phyloP scores from a whole-genome alignment of 2,329 filamentous ascomycete genomes.

The Aspergillus luchuensis region DNA sequence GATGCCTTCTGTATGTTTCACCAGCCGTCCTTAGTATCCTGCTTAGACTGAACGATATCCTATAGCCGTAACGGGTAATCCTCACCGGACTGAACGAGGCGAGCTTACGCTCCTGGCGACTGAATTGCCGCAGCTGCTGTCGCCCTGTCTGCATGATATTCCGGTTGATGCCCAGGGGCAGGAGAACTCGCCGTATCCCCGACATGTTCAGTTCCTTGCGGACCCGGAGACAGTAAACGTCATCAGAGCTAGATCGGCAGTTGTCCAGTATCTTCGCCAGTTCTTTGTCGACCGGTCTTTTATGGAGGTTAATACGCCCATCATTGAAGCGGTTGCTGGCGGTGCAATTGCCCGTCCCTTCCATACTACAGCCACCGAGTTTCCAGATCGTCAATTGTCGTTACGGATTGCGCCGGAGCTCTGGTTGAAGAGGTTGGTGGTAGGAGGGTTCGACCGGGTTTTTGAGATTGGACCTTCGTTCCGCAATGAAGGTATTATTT shows the following conservation, averaged over 20 bases:
- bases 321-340: constrained; percentile 78
- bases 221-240: constrained; percentile 68
- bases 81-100: constrained; percentile 69
- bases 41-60: constrained; percentile 18
- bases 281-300: constrained; percentile 74
- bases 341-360: constrained; percentile 88
- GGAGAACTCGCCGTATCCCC: constrained; percentile 72
- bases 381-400: constrained; percentile 69
- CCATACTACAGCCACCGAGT: constrained; percentile 74
- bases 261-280: constrained; percentile 72
- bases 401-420: constrained; percentile 91
- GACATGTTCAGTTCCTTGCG: constrained; percentile 84
- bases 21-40: constrained; percentile 12
- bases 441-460: constrained; percentile 83
- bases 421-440: constrained; percentile 88
- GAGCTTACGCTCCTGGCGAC: constrained; percentile 73
- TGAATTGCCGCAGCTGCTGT: constrained; percentile 69
- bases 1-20: constrained; percentile 75
- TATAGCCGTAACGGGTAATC: constrained; percentile 68
- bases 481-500: constrained; percentile 74
- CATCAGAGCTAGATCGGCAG: constrained; percentile 70
- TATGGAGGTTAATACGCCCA: constrained; percentile 86
- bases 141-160: constrained; percentile 77
- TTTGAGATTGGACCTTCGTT: constrained; percentile 94
- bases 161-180: constrained; percentile 70